A percentile compares a stretch with the other conserved stretches of the same genome.
Evolutionary conservation across 2,329 filamentous ascomycete species (phyloP).

Genomic region (Thelonectria discophora): DNA sequence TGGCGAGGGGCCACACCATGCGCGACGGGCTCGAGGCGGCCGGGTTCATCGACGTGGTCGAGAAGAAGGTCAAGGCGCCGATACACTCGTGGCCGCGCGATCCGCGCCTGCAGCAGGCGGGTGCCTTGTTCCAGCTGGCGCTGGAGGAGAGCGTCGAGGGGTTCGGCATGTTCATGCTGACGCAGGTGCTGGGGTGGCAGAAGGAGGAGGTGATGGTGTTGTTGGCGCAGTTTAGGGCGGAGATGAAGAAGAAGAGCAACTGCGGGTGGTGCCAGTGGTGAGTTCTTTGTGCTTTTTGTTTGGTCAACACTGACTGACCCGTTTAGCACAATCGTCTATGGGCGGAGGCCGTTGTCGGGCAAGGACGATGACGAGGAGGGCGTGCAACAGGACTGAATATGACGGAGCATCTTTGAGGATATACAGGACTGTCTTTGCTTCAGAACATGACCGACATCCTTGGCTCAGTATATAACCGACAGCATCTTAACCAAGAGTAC

Average conservation of each 20-base stretch:
- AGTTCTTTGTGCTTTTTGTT: not conserved
- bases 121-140: slow-evolving; percentile 43
- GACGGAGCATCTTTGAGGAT: no score
- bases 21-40: slow-evolving; percentile 37
- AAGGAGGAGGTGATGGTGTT: slow-evolving; percentile 40
- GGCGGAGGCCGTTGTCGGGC: slow-evolving; percentile 20
- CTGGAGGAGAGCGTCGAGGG: slow-evolving; percentile 45
- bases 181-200: slow-evolving; percentile 43
- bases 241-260: slow-evolving; percentile 17
- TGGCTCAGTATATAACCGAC: no score
- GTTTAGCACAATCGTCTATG: slow-evolving; percentile 32
- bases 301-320: not conserved
- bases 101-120: slow-evolving; percentile 53
- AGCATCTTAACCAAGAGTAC: no score
- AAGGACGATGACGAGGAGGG: not conserved
- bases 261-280: slow-evolving; percentile 28
- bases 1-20: slow-evolving; percentile 32
- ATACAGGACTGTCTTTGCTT: no score
- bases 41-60: slow-evolving; percentile 48
- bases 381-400: not conserved
- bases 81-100: slow-evolving; percentile 56
- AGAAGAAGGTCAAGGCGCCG: slow-evolving; percentile 50
- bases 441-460: no score
- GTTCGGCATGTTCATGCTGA: slow-evolving; percentile 40
- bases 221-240: slow-evolving; percentile 32